Conservation (phyloP, 2,329 filamentous ascomycete genomes). For the Exophiala bonariae region DNA sequence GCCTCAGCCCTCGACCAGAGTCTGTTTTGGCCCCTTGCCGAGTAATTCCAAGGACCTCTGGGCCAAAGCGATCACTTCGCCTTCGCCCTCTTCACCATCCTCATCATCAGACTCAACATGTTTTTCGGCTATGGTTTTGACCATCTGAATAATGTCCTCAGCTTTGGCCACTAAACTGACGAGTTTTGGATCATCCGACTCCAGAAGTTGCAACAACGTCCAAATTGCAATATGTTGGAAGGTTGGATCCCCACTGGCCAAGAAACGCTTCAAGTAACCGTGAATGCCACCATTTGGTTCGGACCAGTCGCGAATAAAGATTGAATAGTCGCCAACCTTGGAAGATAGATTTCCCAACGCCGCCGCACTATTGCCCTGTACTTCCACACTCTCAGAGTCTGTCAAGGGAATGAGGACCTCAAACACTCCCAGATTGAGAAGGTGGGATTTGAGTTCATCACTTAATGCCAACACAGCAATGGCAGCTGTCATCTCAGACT, state of each 20-base stretch:
- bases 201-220: slow-evolving; percentile 92
- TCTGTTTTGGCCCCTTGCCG: slow-evolving; percentile 71
- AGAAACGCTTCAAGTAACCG: slow-evolving; percentile 88
- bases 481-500: slow-evolving; percentile 99
- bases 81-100: slow-evolving; percentile 84
- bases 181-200: slow-evolving; percentile 90
- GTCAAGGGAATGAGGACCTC: slow-evolving; percentile 95
- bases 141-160: slow-evolving; percentile 87
- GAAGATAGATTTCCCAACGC: slow-evolving; percentile 94
- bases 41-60: slow-evolving; percentile 86
- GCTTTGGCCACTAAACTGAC: slow-evolving; percentile 85
- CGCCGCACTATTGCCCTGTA: slow-evolving; percentile 96
- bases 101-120: slow-evolving; percentile 85
- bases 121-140: slow-evolving; percentile 85
- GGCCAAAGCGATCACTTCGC: slow-evolving; percentile 87
- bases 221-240: slow-evolving; percentile 99
- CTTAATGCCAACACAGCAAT: slow-evolving; percentile 94
- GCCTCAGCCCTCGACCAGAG: slow-evolving; percentile 73
- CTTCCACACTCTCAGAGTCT: slow-evolving; percentile 92
- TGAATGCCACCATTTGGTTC: slow-evolving; percentile 93
- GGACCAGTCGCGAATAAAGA: slow-evolving; percentile 92
- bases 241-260: slow-evolving; percentile 90
- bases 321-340: slow-evolving; percentile 96
- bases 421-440: slow-evolving; percentile 90
- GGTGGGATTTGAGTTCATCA: slow-evolving; percentile 89